Evolutionary conservation across 1,139 yeast genomes (phyloP).

Genomic region (Protomyces arabidopsidicola): DNA sequence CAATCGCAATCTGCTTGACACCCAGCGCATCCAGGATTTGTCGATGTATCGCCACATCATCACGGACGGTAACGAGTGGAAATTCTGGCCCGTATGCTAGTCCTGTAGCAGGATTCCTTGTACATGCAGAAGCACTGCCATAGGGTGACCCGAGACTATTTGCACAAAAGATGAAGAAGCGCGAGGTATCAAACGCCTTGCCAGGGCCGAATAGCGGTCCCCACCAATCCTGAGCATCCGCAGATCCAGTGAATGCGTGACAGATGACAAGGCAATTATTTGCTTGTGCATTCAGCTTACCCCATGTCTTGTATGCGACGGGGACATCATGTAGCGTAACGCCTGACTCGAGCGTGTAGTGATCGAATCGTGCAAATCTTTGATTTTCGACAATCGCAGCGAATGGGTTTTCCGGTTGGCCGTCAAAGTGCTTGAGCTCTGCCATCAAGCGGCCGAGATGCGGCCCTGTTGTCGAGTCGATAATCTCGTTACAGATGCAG

Average conservation of each 20-base stretch:
- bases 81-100: conserved; percentile 82
- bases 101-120: conserved; percentile 67
- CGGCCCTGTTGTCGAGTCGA: not conserved
- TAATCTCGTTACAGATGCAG: too few relatives aligned
- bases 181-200: conserved; percentile 83
- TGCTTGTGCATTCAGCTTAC: conserved; percentile 58
- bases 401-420: conserved; percentile 52
- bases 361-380: conserved; percentile 73
- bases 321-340: conserved; percentile 69
- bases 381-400: conserved; percentile 73
- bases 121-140: conserved; percentile 89
- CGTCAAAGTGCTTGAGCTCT: conserved; percentile 8
- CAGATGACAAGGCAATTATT: conserved; percentile 81
- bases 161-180: conserved; percentile 78
- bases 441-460: not conserved
- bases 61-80: conserved; percentile 86
- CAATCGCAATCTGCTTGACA: conserved; percentile 71
- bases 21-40: conserved; percentile 67
- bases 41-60: conserved; percentile 78
- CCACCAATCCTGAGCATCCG: conserved; percentile 98
- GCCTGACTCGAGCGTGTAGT: conserved; percentile 74
- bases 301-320: conserved; percentile 96
- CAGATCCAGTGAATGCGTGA: conserved; percentile 92
- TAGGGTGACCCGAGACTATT: conserved; percentile 94
- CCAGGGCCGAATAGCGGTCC: conserved; percentile 87